Conservation (phyloP, 495 filamentous ascomycete genomes). For the Venustampulla echinocandica region DNA sequence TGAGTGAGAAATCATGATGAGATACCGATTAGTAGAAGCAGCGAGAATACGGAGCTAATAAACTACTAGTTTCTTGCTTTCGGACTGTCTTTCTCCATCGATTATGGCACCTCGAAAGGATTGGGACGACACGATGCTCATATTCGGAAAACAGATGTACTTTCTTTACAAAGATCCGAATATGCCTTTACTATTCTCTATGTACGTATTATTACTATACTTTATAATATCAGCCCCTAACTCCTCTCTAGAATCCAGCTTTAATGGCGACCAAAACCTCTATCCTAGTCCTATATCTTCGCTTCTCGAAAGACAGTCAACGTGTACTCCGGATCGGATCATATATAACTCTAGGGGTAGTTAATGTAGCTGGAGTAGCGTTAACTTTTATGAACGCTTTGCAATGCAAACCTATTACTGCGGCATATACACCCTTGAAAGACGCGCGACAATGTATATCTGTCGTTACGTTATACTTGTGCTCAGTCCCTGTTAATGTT, state of each 20-base stretch:
- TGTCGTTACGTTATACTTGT: constrained; percentile 22
- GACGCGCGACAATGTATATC: constrained; percentile 21
- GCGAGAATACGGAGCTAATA: too few relatives aligned
- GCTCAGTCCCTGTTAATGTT: constrained; percentile 23
- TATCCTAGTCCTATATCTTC: constrained; percentile 58
- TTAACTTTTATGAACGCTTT: constrained; percentile 83
- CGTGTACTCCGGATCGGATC: constrained; percentile 19
- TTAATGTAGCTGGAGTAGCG: constrained; percentile 46
- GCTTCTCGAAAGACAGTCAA: constrained; percentile 20
- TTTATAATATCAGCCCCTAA: too few relatives aligned
- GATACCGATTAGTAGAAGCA: too few relatives aligned
- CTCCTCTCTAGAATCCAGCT: constrained; percentile 92
- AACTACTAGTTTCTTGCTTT: constrained; percentile 53
- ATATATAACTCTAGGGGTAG: constrained; percentile 21
- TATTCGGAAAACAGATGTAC: constrained; percentile 36
- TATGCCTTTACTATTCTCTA: constrained; percentile 25
- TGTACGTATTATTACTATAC: too few relatives aligned
- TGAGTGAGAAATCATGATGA: constrained; percentile 27
- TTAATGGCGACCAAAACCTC: constrained; percentile 84
- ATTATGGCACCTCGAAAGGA: constrained; percentile 59
- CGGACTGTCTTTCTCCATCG: constrained; percentile 67
- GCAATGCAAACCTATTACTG: constrained; percentile 69
- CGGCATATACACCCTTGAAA: constrained; percentile 21
- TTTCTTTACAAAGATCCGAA: constrained; percentile 12
- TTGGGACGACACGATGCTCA: constrained; percentile 68